phyloP scores from a whole-genome alignment of 2,329 filamentous ascomycete species.

The Akanthomyces uredinophilus region DNA sequence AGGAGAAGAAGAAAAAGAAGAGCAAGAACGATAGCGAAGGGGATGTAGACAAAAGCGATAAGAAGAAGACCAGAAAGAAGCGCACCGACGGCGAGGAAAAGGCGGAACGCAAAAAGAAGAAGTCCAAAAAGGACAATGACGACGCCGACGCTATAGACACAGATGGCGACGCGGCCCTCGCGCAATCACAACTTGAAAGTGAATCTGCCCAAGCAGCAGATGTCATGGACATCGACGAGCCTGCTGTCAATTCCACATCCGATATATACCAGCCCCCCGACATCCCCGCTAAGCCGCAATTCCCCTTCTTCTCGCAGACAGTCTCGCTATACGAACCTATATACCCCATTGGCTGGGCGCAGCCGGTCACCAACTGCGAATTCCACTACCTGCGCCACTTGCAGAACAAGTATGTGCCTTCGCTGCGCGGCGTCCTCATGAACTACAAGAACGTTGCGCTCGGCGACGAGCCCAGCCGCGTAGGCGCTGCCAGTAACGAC shows the following conservation, averaged over 20 bases:
- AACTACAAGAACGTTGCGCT: conserved; percentile 66
- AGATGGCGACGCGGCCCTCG: conserved; percentile 18
- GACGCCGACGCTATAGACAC: conserved; percentile 24
- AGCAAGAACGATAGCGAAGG: conserved; percentile 21
- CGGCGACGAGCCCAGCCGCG: conserved; percentile 51
- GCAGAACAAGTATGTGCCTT: conserved; percentile 69
- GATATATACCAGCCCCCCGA: conserved; percentile 34
- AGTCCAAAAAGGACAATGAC: conserved; percentile 27
- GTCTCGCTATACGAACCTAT: conserved; percentile 76
- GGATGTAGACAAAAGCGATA: not conserved
- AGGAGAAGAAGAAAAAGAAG: conserved; percentile 31
- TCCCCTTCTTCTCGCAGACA: conserved; percentile 74
- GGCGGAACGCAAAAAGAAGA: conserved; percentile 17
- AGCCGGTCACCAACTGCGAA: conserved; percentile 65
- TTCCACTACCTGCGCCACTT: conserved; percentile 71
- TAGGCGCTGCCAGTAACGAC: conserved; percentile 43
- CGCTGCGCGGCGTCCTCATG: conserved; percentile 68
- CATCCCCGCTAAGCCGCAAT: conserved; percentile 40
- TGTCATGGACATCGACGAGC: conserved; percentile 36
- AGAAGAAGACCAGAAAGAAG: conserved; percentile 19
- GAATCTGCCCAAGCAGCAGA: conserved; percentile 22
- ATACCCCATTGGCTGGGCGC: conserved; percentile 63
- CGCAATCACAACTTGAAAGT: conserved; percentile 3
- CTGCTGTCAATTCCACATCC: conserved; percentile 24
- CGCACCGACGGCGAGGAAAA: not conserved